Evolutionary conservation across 208 protist species (phyloP).

Genomic region (Trypanosoma platydactyli): DNA sequence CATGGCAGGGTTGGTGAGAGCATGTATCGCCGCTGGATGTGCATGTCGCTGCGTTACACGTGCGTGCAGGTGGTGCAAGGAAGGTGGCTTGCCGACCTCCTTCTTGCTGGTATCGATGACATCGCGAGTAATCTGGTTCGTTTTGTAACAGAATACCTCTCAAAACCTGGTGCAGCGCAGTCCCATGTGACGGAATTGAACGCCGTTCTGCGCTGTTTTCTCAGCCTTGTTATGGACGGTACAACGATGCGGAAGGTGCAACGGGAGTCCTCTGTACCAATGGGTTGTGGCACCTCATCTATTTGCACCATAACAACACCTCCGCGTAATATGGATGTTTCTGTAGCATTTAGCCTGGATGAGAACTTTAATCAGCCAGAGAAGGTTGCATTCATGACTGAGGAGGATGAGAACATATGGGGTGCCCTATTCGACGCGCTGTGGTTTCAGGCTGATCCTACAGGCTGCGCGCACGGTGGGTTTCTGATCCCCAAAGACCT

Average conservation of each 20-base stretch:
- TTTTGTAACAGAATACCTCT: conserved; percentile 4
- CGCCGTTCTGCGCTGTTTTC: conserved; percentile 21
- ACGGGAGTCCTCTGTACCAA: neutral
- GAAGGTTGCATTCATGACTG: neutral
- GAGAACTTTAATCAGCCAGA: neutral
- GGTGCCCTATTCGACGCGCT: conserved; percentile 62
- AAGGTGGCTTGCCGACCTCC: conserved; percentile 16
- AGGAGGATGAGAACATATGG: conserved; percentile 51
- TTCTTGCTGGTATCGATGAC: conserved; percentile 22
- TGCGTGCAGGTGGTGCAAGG: conserved; percentile 22
- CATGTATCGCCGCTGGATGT: conserved; percentile 18
- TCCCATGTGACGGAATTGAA: conserved; percentile 19
- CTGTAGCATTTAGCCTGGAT: conserved; percentile 11
- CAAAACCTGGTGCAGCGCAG: conserved; percentile 3
- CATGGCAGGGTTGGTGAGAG: neutral
- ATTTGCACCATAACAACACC: neutral
- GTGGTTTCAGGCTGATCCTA: conserved; percentile 72
- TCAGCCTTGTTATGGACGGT: conserved; percentile 17
- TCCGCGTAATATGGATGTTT: conserved; percentile 10
- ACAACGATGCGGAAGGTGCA: neutral
- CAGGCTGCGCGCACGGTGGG: conserved; percentile 42
- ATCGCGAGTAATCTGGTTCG: conserved; percentile 11
- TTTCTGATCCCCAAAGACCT: conserved; percentile 33
- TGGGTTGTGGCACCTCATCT: neutral
- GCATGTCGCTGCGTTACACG: conserved; percentile 23